Conservation (phyloP, 192 early-diverging fungal genomes). For the Thamnidium elegans region DNA sequence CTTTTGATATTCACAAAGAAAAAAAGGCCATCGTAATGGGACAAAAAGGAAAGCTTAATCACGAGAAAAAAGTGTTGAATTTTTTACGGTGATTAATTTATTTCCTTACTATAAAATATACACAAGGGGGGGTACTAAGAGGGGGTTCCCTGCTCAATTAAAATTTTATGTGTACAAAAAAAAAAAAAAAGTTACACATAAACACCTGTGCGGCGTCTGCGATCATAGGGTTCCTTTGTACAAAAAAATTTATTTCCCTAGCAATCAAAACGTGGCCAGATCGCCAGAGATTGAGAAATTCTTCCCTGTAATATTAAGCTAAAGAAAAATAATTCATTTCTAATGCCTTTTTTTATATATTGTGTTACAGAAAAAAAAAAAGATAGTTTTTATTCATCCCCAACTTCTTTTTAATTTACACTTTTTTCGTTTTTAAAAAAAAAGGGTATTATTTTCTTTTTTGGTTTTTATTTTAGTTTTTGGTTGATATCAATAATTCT, state of each 20-base stretch:
- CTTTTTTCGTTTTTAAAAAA: constrained; percentile 9
- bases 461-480: constrained; percentile 11
- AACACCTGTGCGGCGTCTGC: constrained; percentile 8
- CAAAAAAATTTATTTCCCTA: not conserved
- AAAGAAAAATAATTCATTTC: too few species aligned
- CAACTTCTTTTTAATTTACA: not conserved
- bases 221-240: constrained; percentile 10
- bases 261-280: constrained; percentile 13
- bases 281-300: constrained; percentile 14
- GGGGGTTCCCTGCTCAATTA: constrained; percentile 6
- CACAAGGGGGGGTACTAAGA: not conserved
- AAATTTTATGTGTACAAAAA: not conserved
- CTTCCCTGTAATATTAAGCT: too few species aligned
- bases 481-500: constrained; percentile 7
- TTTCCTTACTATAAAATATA: too few species aligned
- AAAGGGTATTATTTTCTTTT: not conserved
- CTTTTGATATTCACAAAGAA: constrained; percentile 15
- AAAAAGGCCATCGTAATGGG: too few species aligned
- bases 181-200: constrained; percentile 4
- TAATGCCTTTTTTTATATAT: too few species aligned
- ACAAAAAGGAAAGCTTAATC: too few species aligned
- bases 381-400: not conserved
- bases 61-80: not conserved
- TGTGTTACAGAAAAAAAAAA: too few species aligned
- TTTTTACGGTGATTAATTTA: too few species aligned